Evolutionary conservation across 169 alveolate genomes (phyloP), one percentile per base, ranked within the genome.

Genomic region (Plasmodium gonderi): DNA sequence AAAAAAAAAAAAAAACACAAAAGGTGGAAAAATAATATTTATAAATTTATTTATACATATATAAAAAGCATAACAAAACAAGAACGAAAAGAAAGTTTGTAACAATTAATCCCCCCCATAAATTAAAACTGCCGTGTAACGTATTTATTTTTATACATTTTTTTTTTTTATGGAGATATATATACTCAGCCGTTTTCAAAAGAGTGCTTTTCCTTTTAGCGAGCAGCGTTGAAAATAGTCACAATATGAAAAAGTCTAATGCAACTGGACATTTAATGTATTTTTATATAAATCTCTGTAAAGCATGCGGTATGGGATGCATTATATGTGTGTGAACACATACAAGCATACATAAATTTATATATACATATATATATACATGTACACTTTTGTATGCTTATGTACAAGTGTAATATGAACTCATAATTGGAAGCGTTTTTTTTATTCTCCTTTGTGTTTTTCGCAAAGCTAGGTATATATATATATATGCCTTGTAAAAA

Each of bases 1-100:
- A 23, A 72, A 29, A 65, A 45, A 45, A 69, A 20, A 40, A 60
- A 54, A 74, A 54, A 60, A 45, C 44, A 85, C 29, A 31, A 85
- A 85, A 60, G 51, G 14, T 64, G 45, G 81, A 47, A 75, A 38
- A 23, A 40, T 33, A 23, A 8, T 26, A 31, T 38, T 14, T 69
- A 31, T 33, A 47, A 11, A 64, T 17, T 20, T 26, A 82, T 42
- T 20, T 36, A 45, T 26, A 77, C 7, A 17, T 51, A 47, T 1
- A 80, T 80, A 51, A 11, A 54, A 72, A 76, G n/a, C 68, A 85
- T 51, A 85, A 85, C 92, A 75, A 85, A 74, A 85, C 92, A 72
- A 49, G 65, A 54, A 75, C 38, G 31, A 85, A 85, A 51, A 54
- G 31, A 85, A 85, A 85, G 67, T 85, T 31, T 40, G 38, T 36